A percentile compares a stretch with the other conserved stretches of the same genome.
phyloP scores from a whole-genome alignment of 495 filamentous ascomycete species.

The Aspergillus carlsbadensis region DNA sequence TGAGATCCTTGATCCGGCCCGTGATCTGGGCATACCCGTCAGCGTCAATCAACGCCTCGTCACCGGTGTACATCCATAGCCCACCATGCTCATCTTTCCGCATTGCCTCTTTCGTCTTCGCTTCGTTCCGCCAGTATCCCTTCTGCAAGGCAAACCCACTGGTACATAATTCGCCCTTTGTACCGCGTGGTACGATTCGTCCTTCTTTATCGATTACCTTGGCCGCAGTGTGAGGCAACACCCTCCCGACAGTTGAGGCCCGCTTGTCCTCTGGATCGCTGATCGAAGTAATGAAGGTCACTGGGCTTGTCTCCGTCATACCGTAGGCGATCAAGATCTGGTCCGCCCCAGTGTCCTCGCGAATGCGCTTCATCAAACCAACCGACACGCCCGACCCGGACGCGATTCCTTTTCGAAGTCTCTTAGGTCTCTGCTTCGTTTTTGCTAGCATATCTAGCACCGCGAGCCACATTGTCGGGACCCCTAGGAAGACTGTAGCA shows the following conservation, averaged over 20 bases:
- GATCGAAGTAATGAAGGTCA: slow-evolving; percentile 68
- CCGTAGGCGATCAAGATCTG: slow-evolving; percentile 68
- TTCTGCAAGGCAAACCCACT: slow-evolving; percentile 65
- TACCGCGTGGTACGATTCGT: slow-evolving; percentile 54
- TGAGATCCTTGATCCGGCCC: slow-evolving; percentile 78
- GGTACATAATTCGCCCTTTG: slow-evolving; percentile 63
- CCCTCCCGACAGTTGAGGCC: slow-evolving; percentile 61
- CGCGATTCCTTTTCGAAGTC: slow-evolving; percentile 65
- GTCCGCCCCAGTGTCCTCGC: slow-evolving; percentile 58
- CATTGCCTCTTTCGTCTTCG: slow-evolving; percentile 64
- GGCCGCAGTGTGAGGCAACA: slow-evolving; percentile 64
- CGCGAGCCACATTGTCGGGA: slow-evolving; percentile 70
- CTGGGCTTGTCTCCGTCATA: slow-evolving; percentile 66
- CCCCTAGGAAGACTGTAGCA: slow-evolving; percentile 68
- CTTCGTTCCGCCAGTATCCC: slow-evolving; percentile 69
- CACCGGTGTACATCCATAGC: slow-evolving; percentile 66
- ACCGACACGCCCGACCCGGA: slow-evolving; percentile 65
- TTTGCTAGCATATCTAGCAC: slow-evolving; percentile 53
- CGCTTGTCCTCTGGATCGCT: slow-evolving; percentile 58
- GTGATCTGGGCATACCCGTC: slow-evolving; percentile 64
- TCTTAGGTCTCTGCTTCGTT: slow-evolving; percentile 40
- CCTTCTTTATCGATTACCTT: slow-evolving; percentile 65
- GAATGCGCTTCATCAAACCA: slow-evolving; percentile 60
- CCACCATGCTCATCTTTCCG: slow-evolving; percentile 55
- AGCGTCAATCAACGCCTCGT: slow-evolving; percentile 65